Evolutionary conservation across 331 rosid species (phyloP), one percentile per base, ranked within the genome.

Genomic region (Malus hybrid): DNA sequence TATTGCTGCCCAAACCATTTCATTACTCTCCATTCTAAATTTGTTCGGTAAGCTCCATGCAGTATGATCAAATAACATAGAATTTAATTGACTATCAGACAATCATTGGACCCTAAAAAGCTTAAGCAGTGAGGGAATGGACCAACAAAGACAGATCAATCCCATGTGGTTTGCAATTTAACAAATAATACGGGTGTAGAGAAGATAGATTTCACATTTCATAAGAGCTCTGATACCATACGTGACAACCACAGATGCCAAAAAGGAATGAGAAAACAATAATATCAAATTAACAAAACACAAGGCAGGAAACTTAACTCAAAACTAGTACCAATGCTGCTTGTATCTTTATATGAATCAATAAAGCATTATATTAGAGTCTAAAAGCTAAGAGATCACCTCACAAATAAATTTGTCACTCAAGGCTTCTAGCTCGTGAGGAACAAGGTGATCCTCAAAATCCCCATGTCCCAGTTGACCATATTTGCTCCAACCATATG

Each of bases 401-500:
- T 87, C 89, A 65, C 89, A 83, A 79, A 94, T 84, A 82, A 70
- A 75, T 46, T 78, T 65, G 65, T 80, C 83, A 18, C 83, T 71
- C 81, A 94, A 83, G 70, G 88, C 87, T 79, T 92, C 88, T 76
- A 94, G 84, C 79, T 85, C 90, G 84, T 70, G 83, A 72, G 99
- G 99, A 83, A 89, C 84, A 69, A 94, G 97, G 76, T 80, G 87
- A 78, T 94, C 99, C 82, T 87, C 85, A 82, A 83, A 90, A 85
- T 92, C 93, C 22, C 95, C 99, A 82, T 94, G 99, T 65, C 99
- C 99, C 36, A 92, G 85, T 61, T 94, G 99, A 75, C 99, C 97
- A 79, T 94, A 94, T 79, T 94, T 94, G 78, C 99, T 86, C 99
- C 99, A 94, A 46, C 99, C 99, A 60, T 83, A 85, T 3, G 98